Evolutionary conservation across 768 basidiomycete genomes (phyloP).

Genomic region (Clitopilus passeckerianus): DNA sequence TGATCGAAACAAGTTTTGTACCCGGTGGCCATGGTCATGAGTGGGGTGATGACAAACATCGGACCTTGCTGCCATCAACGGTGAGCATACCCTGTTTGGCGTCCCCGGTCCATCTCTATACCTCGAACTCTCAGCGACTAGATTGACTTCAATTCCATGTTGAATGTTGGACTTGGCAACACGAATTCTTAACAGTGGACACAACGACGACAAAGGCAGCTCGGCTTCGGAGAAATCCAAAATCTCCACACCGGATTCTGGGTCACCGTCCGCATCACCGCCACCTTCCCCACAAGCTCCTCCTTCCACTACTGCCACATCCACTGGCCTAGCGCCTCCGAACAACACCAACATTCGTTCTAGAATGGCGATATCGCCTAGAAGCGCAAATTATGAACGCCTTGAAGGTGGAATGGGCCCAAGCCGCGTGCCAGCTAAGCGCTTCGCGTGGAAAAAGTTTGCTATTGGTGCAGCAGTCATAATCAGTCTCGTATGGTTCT

Average conservation of each 20-base stretch:
- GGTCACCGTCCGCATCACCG: not conserved
- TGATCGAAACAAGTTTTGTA: no score
- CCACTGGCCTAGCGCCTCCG: not conserved
- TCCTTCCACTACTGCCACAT: not conserved
- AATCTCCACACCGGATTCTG: not conserved
- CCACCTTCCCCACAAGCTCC: not conserved
- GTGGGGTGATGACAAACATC: not conserved
- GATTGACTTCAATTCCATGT: not conserved
- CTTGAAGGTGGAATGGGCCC: slow-evolving; percentile 61
- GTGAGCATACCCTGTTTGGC: not conserved
- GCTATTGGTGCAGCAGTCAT: slow-evolving; percentile 52
- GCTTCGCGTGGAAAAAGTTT: slow-evolving; percentile 63
- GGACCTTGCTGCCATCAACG: not conserved
- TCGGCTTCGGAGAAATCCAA: not conserved
- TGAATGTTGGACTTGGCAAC: slow-evolving; percentile 4
- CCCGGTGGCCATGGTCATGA: no score
- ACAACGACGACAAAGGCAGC: slow-evolving; percentile 1
- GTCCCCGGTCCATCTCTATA: not conserved
- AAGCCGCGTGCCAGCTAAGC: slow-evolving; percentile 21
- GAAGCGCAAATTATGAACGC: slow-evolving; percentile 49
- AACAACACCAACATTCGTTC: not conserved
- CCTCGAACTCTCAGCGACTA: not conserved
- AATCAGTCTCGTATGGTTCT: slow-evolving; percentile 60
- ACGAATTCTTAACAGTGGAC: not conserved
- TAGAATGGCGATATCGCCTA: slow-evolving; percentile 24